Conservation (phyloP, 1,139 yeast genomes). For the Scheffersomyces parashehatae region DNA sequence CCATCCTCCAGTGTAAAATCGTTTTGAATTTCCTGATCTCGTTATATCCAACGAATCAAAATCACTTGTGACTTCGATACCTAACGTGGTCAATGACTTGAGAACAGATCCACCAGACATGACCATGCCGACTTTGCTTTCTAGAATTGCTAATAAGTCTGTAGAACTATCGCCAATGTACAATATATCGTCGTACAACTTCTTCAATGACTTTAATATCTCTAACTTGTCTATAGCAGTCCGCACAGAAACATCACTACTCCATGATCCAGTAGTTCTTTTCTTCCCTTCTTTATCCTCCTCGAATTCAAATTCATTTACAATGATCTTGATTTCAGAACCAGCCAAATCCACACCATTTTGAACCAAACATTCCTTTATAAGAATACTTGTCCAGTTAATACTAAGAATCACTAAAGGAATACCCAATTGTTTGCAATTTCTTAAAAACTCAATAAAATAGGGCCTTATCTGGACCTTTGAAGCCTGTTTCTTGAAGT, state of each 20-base stretch:
- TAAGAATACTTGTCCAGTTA: slow-evolving; percentile 62
- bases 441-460: slow-evolving; percentile 37
- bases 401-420: slow-evolving; percentile 57
- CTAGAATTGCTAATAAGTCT: slow-evolving; percentile 56
- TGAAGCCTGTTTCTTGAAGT: slow-evolving; percentile 34
- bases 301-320: slow-evolving; percentile 53
- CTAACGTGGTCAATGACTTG: slow-evolving; percentile 10
- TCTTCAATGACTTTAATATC: slow-evolving; percentile 21
- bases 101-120: slow-evolving; percentile 34
- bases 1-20: no score
- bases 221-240: slow-evolving; percentile 59
- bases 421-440: slow-evolving; percentile 20
- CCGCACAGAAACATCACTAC: slow-evolving; percentile 29
- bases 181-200: slow-evolving; percentile 20
- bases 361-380: slow-evolving; percentile 36
- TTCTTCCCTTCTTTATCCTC: slow-evolving; percentile 13
- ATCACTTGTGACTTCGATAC: neutral
- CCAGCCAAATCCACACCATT: slow-evolving; percentile 24
- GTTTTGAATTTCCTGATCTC: no score
- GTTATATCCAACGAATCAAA: no score
- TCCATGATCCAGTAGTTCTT: slow-evolving; percentile 44
- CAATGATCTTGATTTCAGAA: slow-evolving; percentile 26
- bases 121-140: slow-evolving; percentile 51
- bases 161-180: slow-evolving; percentile 72
- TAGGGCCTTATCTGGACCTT: slow-evolving; percentile 45